These are phyloP conservation scores for Penicillium bialowiezense DNA, from an alignment of 495 filamentous ascomycete genomes.

Conservation along the genomic window DNA sequence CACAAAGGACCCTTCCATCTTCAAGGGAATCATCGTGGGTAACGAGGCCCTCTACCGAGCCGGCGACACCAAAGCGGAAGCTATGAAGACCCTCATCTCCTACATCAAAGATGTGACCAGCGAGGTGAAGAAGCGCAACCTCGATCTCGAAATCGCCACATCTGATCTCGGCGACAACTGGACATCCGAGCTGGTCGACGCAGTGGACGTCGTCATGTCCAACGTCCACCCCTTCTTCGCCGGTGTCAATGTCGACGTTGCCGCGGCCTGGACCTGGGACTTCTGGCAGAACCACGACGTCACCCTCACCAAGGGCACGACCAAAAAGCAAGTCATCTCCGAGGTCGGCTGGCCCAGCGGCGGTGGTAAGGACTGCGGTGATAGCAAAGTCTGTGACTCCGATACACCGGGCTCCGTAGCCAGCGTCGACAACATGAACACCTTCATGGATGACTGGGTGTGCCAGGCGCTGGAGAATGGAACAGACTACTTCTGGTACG, in stretches of 20 bases:
- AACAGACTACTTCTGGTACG: slow-evolving; percentile 91
- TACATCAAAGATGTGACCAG: slow-evolving; percentile 65
- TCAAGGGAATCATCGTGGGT: slow-evolving; percentile 86
- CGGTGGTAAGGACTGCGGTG: slow-evolving; percentile 79
- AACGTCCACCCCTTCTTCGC: slow-evolving; percentile 98
- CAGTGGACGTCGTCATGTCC: slow-evolving; percentile 87
- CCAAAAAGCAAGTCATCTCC: slow-evolving; percentile 67
- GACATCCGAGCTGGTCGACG: slow-evolving; percentile 60
- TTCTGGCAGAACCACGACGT: slow-evolving; percentile 75
- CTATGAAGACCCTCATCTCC: slow-evolving; percentile 57
- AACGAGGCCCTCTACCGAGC: slow-evolving; percentile 89
- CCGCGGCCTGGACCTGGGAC: slow-evolving; percentile 76
- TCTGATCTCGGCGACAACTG: slow-evolving; percentile 90
- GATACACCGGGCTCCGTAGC: slow-evolving; percentile 63
- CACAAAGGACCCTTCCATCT: slow-evolving; percentile 59
- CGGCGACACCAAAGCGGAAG: slow-evolving; percentile 52
- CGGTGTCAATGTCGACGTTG: slow-evolving; percentile 64
- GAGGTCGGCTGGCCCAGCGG: slow-evolving; percentile 91
- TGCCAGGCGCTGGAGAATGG: slow-evolving; percentile 75
- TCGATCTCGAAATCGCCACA: slow-evolving; percentile 77
- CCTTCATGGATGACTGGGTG: slow-evolving; percentile 81
- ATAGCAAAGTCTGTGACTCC: slow-evolving; percentile 49
- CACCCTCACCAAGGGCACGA: slow-evolving; percentile 52
- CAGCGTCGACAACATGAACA: slow-evolving; percentile 79
- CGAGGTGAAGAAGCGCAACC: slow-evolving; percentile 64